Conservation (phyloP, 345 rosid genomes). For the Eucalyptus lansdowneana region DNA sequence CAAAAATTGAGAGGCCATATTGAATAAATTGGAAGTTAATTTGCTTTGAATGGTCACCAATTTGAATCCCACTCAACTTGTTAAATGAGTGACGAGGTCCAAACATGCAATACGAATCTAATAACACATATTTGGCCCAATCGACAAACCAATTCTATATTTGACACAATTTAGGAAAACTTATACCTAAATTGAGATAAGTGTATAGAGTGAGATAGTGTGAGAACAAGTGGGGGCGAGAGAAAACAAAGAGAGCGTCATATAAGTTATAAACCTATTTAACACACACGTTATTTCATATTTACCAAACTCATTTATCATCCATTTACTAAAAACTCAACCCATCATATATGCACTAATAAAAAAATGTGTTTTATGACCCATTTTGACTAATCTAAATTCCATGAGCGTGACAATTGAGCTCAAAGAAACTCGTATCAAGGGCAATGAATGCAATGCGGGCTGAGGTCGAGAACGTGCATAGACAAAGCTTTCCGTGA, state of each 20-base stretch:
- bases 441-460: background rate
- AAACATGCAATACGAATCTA: too few species aligned
- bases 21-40: accelerated
- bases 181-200: too few species aligned
- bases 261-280: too few species aligned
- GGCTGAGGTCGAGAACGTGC: accelerated
- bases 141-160: too few species aligned
- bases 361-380: too few species aligned
- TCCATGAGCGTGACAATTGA: accelerated
- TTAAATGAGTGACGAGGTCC: too few species aligned
- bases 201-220: background rate
- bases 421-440: background rate
- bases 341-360: background rate
- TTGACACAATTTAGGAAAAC: background rate
- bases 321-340: too few species aligned
- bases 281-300: background rate
- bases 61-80: background rate
- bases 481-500: background rate
- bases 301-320: background rate
- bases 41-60: background rate
- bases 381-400: background rate
- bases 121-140: background rate
- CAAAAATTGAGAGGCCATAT: accelerated
- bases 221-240: background rate
- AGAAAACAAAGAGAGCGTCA: background rate